These are phyloP conservation scores for Plantago elongata DNA, from an alignment of 257 asterid genomes.

Conservation along the genomic window DNA sequence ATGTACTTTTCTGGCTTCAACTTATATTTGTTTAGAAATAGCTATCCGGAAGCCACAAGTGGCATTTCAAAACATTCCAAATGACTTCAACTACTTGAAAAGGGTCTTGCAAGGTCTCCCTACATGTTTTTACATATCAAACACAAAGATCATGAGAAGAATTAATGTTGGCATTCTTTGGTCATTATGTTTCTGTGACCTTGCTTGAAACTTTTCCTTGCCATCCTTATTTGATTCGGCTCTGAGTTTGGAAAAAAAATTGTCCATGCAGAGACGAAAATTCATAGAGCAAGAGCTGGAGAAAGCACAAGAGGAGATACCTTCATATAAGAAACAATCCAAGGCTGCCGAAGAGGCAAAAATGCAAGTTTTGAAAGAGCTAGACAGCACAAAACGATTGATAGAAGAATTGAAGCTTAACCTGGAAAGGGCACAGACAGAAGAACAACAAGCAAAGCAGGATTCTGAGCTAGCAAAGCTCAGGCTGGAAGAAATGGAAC, in stretches of 20 bases:
- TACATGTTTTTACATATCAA: too few relatives aligned
- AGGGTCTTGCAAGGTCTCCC: background rate
- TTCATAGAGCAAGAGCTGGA: slow-evolving; percentile 76
- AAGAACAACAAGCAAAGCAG: slow-evolving; percentile 91
- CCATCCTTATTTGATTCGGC: too few relatives aligned
- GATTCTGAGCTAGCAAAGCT: slow-evolving; percentile 90
- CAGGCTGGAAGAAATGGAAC: slow-evolving; percentile 83
- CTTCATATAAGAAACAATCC: slow-evolving; percentile 56
- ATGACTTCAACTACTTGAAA: background rate
- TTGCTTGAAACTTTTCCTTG: too few relatives aligned
- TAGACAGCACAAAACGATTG: slow-evolving; percentile 70
- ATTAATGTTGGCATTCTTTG: too few relatives aligned
- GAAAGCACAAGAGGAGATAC: slow-evolving; percentile 76
- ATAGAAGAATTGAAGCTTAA: slow-evolving; percentile 88
- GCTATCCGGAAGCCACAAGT: background rate
- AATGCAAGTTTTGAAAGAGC: slow-evolving; percentile 57
- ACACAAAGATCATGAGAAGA: too few relatives aligned
- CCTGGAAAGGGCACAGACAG: slow-evolving; percentile 82
- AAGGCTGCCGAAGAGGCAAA: slow-evolving; percentile 77
- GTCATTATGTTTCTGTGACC: too few relatives aligned
- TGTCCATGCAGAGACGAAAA: slow-evolving; percentile 67
- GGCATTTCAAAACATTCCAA: background rate
- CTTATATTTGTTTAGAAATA: background rate
- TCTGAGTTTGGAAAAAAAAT: too few relatives aligned
- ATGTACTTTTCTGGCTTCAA: background rate